These are phyloP conservation scores for Ramaria rubella DNA, from an alignment of 768 basidiomycete species.

Conservation along the genomic window DNA sequence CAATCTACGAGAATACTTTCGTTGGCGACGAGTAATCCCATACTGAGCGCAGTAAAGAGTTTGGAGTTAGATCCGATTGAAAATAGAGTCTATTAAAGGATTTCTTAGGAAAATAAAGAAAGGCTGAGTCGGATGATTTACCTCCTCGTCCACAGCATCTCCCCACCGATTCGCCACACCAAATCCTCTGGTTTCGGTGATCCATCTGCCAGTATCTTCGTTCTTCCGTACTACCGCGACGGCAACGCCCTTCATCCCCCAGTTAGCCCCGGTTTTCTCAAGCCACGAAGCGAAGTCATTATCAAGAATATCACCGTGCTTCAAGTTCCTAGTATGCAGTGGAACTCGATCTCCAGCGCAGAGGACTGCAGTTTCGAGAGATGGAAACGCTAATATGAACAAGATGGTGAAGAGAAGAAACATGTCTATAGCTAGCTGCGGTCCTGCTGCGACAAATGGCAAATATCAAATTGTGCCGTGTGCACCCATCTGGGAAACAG, in stretches of 20 bases:
- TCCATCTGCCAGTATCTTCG: neutral
- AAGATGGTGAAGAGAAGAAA: neutral
- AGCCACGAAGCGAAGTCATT: slow-evolving; percentile 4
- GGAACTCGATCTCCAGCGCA: neutral
- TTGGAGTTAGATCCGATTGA: slow-evolving; percentile 33
- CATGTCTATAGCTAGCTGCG: neutral
- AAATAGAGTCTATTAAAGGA: slow-evolving; percentile 32
- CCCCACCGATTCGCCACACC: slow-evolving; percentile 5
- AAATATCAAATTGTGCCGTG: too few relatives aligned
- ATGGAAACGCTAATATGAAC: neutral
- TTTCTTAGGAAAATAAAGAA: neutral
- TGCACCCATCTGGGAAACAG: too few relatives aligned
- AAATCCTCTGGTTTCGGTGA: slow-evolving; percentile 5
- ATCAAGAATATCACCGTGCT: neutral
- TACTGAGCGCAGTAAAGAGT: slow-evolving; percentile 32
- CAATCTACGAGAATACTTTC: slow-evolving; percentile 16
- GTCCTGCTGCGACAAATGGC: too few relatives aligned
- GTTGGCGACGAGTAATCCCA: slow-evolving; percentile 39
- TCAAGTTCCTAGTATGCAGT: neutral
- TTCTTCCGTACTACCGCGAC: slow-evolving; percentile 3
- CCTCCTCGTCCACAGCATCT: neutral
- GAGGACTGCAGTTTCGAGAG: neutral
- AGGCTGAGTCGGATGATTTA: too few relatives aligned
- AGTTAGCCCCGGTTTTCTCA: neutral
- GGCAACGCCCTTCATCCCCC: slow-evolving; percentile 10